Evolutionary conservation across 768 basidiomycete species (phyloP).

Genomic region (Trametes cinnabarina): DNA sequence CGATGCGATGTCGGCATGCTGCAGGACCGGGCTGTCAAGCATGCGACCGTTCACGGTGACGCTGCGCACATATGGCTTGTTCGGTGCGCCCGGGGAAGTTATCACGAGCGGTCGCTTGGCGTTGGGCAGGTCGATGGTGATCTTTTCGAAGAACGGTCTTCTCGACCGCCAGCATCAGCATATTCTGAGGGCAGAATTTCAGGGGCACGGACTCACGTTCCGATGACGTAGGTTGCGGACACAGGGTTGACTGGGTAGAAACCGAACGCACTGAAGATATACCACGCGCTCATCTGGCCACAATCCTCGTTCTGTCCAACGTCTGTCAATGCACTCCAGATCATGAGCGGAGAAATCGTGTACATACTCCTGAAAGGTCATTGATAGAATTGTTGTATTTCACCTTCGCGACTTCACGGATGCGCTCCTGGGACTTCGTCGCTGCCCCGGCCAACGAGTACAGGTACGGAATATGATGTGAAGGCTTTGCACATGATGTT

Average conservation of each 20-base stretch:
- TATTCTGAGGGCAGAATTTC: neutral
- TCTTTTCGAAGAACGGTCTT: slow-evolving; percentile 50
- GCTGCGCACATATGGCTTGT: slow-evolving; percentile 58
- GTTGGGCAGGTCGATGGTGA: slow-evolving; percentile 55
- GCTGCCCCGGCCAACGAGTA: slow-evolving; percentile 73
- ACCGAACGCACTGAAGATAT: slow-evolving; percentile 76
- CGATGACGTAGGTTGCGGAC: slow-evolving; percentile 71
- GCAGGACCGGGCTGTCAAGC: slow-evolving; percentile 48
- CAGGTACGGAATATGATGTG: slow-evolving; percentile 83
- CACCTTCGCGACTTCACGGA: slow-evolving; percentile 58
- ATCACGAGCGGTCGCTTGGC: slow-evolving; percentile 45
- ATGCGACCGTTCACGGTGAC: slow-evolving; percentile 53
- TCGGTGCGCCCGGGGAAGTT: slow-evolving; percentile 52
- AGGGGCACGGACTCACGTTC: slow-evolving; percentile 47
- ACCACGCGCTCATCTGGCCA: slow-evolving; percentile 91
- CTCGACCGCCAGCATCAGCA: neutral
- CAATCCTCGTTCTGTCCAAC: slow-evolving; percentile 80
- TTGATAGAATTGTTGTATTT: slow-evolving; percentile 68
- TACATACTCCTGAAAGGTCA: slow-evolving; percentile 72
- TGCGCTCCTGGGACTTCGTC: slow-evolving; percentile 66
- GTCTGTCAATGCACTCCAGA: neutral
- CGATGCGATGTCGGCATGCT: slow-evolving; percentile 54
- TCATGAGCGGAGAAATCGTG: slow-evolving; percentile 4
- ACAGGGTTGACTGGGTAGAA: slow-evolving; percentile 86
- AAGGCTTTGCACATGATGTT: slow-evolving; percentile 48